Percentiles rank a stretch among this genome's conserved stretches.
phyloP scores from a whole-genome alignment of 148 eudicot species.

The Persicaria tinctoria region DNA sequence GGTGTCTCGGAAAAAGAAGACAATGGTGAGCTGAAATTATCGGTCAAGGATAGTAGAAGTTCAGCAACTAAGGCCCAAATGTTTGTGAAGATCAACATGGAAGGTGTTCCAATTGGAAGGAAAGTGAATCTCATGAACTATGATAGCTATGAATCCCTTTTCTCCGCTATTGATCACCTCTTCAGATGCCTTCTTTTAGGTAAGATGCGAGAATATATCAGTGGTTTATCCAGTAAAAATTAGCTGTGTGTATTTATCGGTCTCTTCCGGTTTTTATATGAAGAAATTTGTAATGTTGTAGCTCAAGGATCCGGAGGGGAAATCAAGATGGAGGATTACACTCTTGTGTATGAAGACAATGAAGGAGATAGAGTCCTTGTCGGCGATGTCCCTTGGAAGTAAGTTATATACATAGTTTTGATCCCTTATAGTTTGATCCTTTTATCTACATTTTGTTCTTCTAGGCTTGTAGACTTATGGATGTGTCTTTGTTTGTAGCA shows the following conservation, averaged over 20 bases:
- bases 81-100: slow-evolving; percentile 98
- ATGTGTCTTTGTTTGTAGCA: slow-evolving; percentile 40
- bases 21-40: neutral
- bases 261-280: neutral
- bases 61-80: neutral
- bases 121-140: slow-evolving; percentile 73
- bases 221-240: neutral
- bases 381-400: slow-evolving; percentile 99
- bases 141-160: slow-evolving; percentile 65
- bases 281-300: no score
- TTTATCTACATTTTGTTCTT: neutral
- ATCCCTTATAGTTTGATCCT: neutral
- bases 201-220: slow-evolving; percentile 10
- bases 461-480: neutral
- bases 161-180: slow-evolving; percentile 72
- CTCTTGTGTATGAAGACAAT: slow-evolving; percentile 88
- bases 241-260: neutral
- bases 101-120: slow-evolving; percentile 92
- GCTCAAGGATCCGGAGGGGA: no score
- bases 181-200: slow-evolving; percentile 93
- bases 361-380: slow-evolving; percentile 99
- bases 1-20: neutral
- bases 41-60: neutral
- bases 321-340: slow-evolving; percentile 59
- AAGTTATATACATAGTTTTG: slow-evolving; percentile 38